Conservation (phyloP, 768 basidiomycete species). For the Boletus rex-veris region DNA sequence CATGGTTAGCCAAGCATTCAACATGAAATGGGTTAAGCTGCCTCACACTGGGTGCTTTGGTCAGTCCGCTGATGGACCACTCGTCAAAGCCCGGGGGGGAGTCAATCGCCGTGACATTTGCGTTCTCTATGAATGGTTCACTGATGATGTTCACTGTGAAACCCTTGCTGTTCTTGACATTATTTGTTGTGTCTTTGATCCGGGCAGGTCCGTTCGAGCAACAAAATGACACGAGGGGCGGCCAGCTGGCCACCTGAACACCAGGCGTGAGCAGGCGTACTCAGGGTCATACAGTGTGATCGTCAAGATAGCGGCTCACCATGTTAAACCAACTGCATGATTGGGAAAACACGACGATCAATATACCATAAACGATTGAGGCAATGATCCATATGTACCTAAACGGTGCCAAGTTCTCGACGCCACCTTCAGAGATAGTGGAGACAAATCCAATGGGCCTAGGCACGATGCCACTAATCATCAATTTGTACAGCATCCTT, state of each 20-base stretch:
- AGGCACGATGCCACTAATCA: conserved; percentile 40
- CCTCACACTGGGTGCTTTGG: conserved; percentile 26
- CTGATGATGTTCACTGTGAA: conserved; percentile 60
- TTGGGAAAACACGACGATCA: background rate
- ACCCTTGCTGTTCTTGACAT: conserved; percentile 43
- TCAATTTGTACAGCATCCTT: conserved; percentile 31
- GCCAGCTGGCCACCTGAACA: conserved; percentile 18
- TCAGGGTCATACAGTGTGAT: background rate
- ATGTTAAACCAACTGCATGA: conserved; percentile 28
- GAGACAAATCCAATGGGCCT: conserved; percentile 47
- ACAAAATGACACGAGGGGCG: conserved; percentile 39
- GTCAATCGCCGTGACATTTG: conserved; percentile 37
- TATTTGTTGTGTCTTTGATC: conserved; percentile 44
- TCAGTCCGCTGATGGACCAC: conserved; percentile 42
- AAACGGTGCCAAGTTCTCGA: conserved; percentile 42
- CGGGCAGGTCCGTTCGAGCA: conserved; percentile 14
- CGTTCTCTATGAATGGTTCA: conserved; percentile 42
- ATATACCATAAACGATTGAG: background rate
- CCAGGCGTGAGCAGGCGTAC: background rate
- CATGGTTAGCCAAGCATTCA: background rate
- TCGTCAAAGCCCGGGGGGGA: conserved; percentile 38
- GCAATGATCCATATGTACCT: conserved; percentile 23
- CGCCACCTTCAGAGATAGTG: conserved; percentile 32
- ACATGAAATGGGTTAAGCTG: background rate
- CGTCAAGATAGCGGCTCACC: conserved; percentile 6